phyloP scores from a whole-genome alignment of 2,329 filamentous ascomycete genomes.

The Chaetomiaceae sp. region DNA sequence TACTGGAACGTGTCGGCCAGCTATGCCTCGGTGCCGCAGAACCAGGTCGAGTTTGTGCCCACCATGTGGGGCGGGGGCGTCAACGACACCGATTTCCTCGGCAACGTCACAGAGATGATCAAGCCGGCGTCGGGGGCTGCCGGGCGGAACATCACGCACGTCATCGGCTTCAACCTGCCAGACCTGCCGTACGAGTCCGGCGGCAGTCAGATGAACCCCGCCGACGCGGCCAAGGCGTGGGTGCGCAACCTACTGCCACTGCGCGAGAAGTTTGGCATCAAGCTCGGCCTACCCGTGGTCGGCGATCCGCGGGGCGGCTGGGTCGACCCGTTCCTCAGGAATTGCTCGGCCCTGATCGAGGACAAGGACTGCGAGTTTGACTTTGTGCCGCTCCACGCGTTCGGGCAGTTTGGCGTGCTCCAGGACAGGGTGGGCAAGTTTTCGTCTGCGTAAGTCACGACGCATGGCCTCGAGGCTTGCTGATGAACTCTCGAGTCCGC shows the following conservation, averaged over 20 bases:
- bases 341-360: slow-evolving; percentile 51
- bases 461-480: neutral
- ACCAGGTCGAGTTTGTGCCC: slow-evolving; percentile 66
- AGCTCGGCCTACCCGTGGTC: slow-evolving; percentile 61
- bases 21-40: slow-evolving; percentile 45
- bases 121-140: slow-evolving; percentile 21
- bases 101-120: slow-evolving; percentile 53
- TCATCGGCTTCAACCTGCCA: slow-evolving; percentile 74
- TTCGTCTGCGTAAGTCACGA: slow-evolving; percentile 36
- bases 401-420: slow-evolving; percentile 62
- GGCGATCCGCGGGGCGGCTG: slow-evolving; percentile 54
- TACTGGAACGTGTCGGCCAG: slow-evolving; percentile 47
- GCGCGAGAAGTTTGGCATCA: slow-evolving; percentile 52
- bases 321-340: slow-evolving; percentile 61
- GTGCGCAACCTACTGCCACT: slow-evolving; percentile 66
- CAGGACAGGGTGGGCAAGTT: slow-evolving; percentile 61
- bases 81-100: slow-evolving; percentile 54
- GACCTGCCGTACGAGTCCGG: slow-evolving; percentile 53
- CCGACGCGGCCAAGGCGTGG: slow-evolving; percentile 62
- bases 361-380: slow-evolving; percentile 54
- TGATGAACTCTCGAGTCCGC: too few relatives aligned
- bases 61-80: slow-evolving; percentile 65
- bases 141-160: slow-evolving; percentile 56
- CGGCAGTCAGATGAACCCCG: slow-evolving; percentile 57
- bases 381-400: slow-evolving; percentile 63